These are phyloP conservation scores for Drechslerella dactyloides DNA, from an alignment of 2,329 filamentous ascomycete genomes.

Conservation along the genomic window DNA sequence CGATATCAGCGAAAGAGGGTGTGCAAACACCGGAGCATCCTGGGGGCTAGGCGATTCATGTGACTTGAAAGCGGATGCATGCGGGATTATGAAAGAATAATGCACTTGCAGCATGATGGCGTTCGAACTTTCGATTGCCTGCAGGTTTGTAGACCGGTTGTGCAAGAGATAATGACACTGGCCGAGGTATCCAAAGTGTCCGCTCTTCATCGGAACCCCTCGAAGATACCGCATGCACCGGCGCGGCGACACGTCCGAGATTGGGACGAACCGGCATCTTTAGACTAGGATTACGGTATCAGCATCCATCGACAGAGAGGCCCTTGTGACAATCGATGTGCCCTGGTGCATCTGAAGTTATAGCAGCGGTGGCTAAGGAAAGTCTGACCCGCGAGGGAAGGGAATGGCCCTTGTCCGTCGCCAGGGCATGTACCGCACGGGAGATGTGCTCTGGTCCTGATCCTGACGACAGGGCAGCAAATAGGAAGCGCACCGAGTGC, in stretches of 20 bases:
- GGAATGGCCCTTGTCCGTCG: slow-evolving; percentile 27
- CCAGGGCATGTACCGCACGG: slow-evolving; percentile 32
- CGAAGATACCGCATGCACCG: slow-evolving; percentile 4
- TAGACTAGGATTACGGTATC: slow-evolving; percentile 16
- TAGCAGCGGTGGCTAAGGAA: slow-evolving; percentile 29
- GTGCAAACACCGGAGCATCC: slow-evolving; percentile 7
- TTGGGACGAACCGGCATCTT: slow-evolving; percentile 38
- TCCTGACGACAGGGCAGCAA: slow-evolving; percentile 39
- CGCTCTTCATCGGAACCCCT: slow-evolving; percentile 27
- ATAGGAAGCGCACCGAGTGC: slow-evolving; percentile 23
- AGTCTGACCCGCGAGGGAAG: slow-evolving; percentile 26
- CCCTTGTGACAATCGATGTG: slow-evolving; percentile 34
- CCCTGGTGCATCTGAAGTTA: slow-evolving; percentile 25
- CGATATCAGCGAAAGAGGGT: slow-evolving; percentile 21
- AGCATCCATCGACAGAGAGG: slow-evolving; percentile 14
- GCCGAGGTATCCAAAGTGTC: not conserved
- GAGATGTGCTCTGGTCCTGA: slow-evolving; percentile 41
- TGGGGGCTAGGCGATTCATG: slow-evolving; percentile 34
- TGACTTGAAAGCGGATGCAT: slow-evolving; percentile 47
- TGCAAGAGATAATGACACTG: not conserved
- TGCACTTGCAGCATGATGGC: slow-evolving; percentile 15
- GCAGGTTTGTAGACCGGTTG: not conserved
- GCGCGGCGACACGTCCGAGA: slow-evolving; percentile 13
- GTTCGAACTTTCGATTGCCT: not conserved
- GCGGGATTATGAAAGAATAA: slow-evolving; percentile 43